A percentile compares a stretch with the other conserved stretches of the same genome.
These are phyloP conservation scores for Acacia melanoxylon DNA, from an alignment of 306 rosid species.

Conservation along the genomic window DNA sequence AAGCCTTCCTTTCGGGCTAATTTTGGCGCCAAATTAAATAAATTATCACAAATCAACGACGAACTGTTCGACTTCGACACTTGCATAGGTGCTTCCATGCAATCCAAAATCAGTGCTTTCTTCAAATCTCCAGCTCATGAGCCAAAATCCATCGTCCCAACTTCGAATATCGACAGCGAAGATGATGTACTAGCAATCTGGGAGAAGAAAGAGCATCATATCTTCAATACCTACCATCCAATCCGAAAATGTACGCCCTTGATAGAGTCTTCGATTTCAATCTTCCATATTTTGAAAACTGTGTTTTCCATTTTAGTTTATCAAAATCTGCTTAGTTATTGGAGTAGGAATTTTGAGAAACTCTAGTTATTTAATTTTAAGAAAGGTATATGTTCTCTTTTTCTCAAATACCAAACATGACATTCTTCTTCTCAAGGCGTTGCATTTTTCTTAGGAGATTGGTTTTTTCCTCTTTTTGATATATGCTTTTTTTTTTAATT, in stretches of 20 bases:
- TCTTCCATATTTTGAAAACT: background rate
- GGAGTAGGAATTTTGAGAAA: background rate
- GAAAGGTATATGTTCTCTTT: background rate
- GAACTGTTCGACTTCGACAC: background rate
- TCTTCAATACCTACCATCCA: constrained; percentile 48
- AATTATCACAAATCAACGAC: background rate
- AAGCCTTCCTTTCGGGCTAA: background rate
- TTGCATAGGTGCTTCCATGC: constrained; percentile 36
- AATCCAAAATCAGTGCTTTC: constrained; percentile 69
- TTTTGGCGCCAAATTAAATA: constrained; percentile 6
- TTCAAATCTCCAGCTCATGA: constrained; percentile 48
- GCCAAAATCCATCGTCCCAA: constrained; percentile 25
- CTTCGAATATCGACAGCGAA: background rate
- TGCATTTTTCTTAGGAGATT: background rate
- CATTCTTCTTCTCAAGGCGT: background rate
- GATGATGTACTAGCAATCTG: constrained; percentile 48
- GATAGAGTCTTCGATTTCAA: background rate
- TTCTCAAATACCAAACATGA: background rate
- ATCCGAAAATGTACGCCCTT: constrained; percentile 34
- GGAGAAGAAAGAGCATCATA: constrained; percentile 55
- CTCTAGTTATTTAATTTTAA: background rate
- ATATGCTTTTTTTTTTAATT: background rate
- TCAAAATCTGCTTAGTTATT: background rate
- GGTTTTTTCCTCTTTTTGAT: background rate
- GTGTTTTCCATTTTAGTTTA: background rate